Evolutionary conservation across 139 green algal species (phyloP).

Genomic region (Tetraselmis striata): DNA sequence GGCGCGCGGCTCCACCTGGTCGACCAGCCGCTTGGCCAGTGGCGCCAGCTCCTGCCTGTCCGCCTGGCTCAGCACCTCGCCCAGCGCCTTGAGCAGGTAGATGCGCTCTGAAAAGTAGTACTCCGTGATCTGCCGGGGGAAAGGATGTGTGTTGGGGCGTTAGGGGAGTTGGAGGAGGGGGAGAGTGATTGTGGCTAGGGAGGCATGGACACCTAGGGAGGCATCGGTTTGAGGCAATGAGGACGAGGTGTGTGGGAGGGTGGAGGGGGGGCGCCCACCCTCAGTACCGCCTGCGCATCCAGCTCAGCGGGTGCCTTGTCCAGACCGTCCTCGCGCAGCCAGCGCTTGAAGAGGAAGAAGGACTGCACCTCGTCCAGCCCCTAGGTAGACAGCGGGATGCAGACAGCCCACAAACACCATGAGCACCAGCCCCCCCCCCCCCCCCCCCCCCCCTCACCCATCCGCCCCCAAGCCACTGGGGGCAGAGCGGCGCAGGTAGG

Average conservation of each 20-base stretch:
- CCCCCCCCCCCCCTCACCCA: too few species aligned
- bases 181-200: not conserved
- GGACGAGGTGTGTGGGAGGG: too few species aligned
- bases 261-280: not conserved
- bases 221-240: not conserved
- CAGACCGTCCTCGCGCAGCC: not conserved
- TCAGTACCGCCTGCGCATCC: not conserved
- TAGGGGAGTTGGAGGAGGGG: not conserved
- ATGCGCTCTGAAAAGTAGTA: not conserved
- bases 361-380: not conserved
- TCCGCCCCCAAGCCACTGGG: too few species aligned
- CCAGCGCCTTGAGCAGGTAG: not conserved
- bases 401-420: too few species aligned
- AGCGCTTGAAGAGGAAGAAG: not conserved
- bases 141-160: not conserved
- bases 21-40: not conserved
- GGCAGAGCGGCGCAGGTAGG: too few species aligned
- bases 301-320: not conserved
- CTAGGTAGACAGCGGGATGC: too few species aligned
- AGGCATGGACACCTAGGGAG: not conserved
- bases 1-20: not conserved
- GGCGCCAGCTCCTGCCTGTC: not conserved
- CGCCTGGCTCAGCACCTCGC: not conserved
- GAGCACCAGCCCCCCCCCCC: too few species aligned
- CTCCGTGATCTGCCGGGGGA: not conserved